Evolutionary conservation across 805 yeast genomes (phyloP).

Genomic region (Clavispora santaluciae): DNA sequence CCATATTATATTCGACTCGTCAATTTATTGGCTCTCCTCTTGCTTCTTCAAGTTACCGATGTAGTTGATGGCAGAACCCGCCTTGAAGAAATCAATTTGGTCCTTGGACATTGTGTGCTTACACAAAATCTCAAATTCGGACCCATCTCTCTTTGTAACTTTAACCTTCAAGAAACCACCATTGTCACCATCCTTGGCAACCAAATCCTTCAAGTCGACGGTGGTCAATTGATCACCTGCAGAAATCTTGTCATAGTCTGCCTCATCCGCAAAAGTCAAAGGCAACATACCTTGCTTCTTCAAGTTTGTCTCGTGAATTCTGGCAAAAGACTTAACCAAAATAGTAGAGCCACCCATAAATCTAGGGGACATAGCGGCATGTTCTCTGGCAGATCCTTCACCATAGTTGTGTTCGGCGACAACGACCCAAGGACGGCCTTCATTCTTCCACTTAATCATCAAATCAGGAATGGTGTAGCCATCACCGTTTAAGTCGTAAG

Average conservation of each 20-base stretch:
- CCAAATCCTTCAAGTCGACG: constrained; percentile 41
- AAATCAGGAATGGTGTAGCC: constrained; percentile 85
- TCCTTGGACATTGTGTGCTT: constrained; percentile 97
- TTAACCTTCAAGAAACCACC: constrained; percentile 74
- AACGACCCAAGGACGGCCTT: constrained; percentile 83
- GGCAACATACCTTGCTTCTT: constrained; percentile 98
- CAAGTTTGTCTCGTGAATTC: constrained; percentile 96
- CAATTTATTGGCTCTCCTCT: not conserved
- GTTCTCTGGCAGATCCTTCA: constrained; percentile 99
- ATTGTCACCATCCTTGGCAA: constrained; percentile 77
- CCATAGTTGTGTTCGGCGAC: constrained; percentile 98
- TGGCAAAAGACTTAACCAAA: constrained; percentile 90
- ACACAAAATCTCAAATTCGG: constrained; percentile 60
- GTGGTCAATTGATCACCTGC: constrained; percentile 55
- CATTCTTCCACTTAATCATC: constrained; percentile 93
- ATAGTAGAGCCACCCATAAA: constrained; percentile 89
- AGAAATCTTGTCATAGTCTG: constrained; percentile 76
- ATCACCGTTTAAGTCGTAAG: constrained; percentile 79
- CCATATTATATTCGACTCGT: not conserved
- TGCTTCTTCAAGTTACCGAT: constrained; percentile 56
- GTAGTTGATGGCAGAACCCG: constrained; percentile 94
- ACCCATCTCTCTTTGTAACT: constrained; percentile 73
- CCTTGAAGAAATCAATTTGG: constrained; percentile 92
- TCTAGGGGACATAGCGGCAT: constrained; percentile 94
- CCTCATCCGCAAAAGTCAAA: constrained; percentile 82